These are phyloP conservation scores for Lodderomyces beijingensis DNA, from an alignment of 1,139 yeast species.

Conservation along the genomic window DNA sequence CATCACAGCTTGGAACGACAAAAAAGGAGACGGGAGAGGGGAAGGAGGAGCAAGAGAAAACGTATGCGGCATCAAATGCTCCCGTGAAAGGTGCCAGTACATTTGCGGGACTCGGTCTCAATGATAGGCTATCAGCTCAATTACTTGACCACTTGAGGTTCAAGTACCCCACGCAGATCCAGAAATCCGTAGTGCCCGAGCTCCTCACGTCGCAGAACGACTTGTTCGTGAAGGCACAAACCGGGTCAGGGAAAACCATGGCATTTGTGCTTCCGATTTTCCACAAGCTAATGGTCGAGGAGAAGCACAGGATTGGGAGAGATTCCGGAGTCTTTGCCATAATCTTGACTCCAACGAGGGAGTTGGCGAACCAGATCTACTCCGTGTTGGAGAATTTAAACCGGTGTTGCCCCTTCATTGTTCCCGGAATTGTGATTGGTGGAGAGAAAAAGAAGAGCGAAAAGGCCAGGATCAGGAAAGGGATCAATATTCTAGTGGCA, in stretches of 20 bases:
- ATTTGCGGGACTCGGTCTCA: conserved; percentile 70
- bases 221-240: conserved; percentile 86
- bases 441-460: conserved; percentile 93
- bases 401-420: conserved; percentile 74
- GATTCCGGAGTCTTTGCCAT: conserved; percentile 86
- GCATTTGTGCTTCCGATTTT: conserved; percentile 84
- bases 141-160: conserved; percentile 57
- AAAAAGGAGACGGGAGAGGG: background rate
- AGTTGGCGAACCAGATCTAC: conserved; percentile 88
- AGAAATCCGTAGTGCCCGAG: conserved; percentile 75
- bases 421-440: conserved; percentile 91
- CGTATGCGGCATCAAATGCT: conserved; percentile 72
- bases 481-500: conserved; percentile 83
- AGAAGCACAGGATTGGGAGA: conserved; percentile 50
- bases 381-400: conserved; percentile 68
- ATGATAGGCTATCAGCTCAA: conserved; percentile 49
- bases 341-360: conserved; percentile 89
- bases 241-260: conserved; percentile 93
- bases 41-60: conserved; percentile 18
- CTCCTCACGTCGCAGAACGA: conserved; percentile 55
- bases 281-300: conserved; percentile 55
- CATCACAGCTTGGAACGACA: conserved; percentile 15
- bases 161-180: conserved; percentile 79
- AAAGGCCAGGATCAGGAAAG: conserved; percentile 85
- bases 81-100: conserved; percentile 66